Evolutionary conservation across 208 protist genomes (phyloP), one percentile per base, ranked within the genome.

Genomic region (Acanthamoeba royreba): DNA sequence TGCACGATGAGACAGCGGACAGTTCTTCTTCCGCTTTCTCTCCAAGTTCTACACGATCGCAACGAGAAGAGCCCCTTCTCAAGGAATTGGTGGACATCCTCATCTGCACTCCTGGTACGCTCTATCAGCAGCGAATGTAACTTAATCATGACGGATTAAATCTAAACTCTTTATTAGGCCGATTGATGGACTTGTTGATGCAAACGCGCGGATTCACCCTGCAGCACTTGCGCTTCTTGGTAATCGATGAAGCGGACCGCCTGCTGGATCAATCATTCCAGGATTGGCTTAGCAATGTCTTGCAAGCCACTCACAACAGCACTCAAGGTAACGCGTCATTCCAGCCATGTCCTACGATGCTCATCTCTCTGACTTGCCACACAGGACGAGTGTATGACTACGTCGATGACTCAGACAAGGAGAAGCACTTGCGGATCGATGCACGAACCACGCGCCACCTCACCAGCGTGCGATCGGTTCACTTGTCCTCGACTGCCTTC

Each of bases 241-340:
- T 98, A 15, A 93, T 98, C 31, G 97, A 98, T 86, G 97, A 98
- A 87, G 97, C 97, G 9, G 97, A 98, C 94, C 85, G 96, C 86
- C 92, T 98, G 81, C 77, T 98, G 53, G 47, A 66, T 45, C 95
- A 98, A 38, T 96, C 95, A 28, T 98, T 96, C 86, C 94, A 97
- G 42, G 85, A 95, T 38, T 98, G 97, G 97, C 94, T 98, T 25
- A 79, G 69, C 35, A 89, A 90, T 25, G 90, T 96, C 38, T 86
- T 97, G 25, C 79, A 92, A 28, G 93, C 94, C 19, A 46, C 94
- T 33, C 88, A 61, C 40, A 28, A 52, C 45, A 28, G 28, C 53
- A 49, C 63, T 4, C 28, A 81, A 52, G 45, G 81, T 61, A 38
- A 46, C 35, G 2, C 17, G 33, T 49, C 25, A n/a, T 55, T n/a